Base-by-base conservation (phyloP, 768 basidiomycete genomes). In the Leccinum aurantiacum region DNA sequence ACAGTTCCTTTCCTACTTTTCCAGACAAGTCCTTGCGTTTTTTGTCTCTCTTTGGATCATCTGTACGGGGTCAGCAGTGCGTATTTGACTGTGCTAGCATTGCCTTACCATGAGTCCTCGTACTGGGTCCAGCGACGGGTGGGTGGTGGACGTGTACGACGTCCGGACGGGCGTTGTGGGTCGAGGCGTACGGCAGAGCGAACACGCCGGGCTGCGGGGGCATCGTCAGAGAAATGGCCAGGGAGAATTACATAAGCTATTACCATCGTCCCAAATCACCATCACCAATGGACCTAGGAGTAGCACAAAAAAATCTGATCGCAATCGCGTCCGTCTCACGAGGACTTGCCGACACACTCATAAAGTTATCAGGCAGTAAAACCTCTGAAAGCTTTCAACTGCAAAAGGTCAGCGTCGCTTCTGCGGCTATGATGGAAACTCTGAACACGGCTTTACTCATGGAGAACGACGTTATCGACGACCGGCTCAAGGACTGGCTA, bases 161-260 rank as follows among this genome's bases (percentile, higher is more conserved):
- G 58, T 75, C 74, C 44, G 73, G 71, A 53, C 77, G 75, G 46
- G 77, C 70, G 22, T 22, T 22, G 22, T 22, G 22, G 22, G 22
- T 22, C 22, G 22, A 22, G 22, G 22, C 22, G 22, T 84, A 84
- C 15, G 86, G 82, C 15, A 89, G 71, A 3, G 85, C 77, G 67
- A 90, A 90, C 62, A 89, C 76, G 56, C 88, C 88, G 63, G 83
- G 85, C 62, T 88, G 86, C 49, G 88, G 88, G 53, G 87, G 87
- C 85, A 88, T 88, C 67, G 57, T 54, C 2, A 47, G 1, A 47
- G 46, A n/a, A 22, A 47, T 35, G 33, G 67, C 19, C 56, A 15
- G 13, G 14, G 14, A 6, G 35, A 15, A 6, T 37, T 37, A 37
- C 35, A 7, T 37, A 15, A 37, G 35, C 35, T 37, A 22, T 22